Evolutionary conservation across 2,329 filamentous ascomycete species (phyloP).

Genomic region (Cladosporium sp.): DNA sequence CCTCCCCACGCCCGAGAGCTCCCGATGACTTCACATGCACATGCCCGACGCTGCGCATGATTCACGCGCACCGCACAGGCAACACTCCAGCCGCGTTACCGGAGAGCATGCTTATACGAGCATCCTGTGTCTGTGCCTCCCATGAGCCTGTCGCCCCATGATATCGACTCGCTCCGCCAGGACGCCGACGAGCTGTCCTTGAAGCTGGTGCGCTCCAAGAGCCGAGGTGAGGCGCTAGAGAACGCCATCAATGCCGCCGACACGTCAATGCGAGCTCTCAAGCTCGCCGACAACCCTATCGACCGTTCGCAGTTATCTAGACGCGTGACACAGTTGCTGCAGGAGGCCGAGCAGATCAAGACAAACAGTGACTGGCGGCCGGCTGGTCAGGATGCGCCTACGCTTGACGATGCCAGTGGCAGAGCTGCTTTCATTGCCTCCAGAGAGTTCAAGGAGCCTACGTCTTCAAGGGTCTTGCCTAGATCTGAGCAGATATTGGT

Average conservation of each 20-base stretch:
- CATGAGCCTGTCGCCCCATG: constrained; percentile 22
- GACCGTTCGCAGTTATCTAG: constrained; percentile 66
- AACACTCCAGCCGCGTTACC: not conserved
- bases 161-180: constrained; percentile 26
- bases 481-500: constrained; percentile 75
- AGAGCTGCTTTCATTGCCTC: constrained; percentile 26
- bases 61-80: not conserved
- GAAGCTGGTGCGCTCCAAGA: constrained; percentile 27
- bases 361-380: constrained; percentile 32
- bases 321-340: constrained; percentile 70
- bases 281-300: constrained; percentile 57
- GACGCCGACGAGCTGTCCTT: constrained; percentile 26
- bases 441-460: constrained; percentile 46
- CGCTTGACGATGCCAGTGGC: constrained; percentile 5
- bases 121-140: not conserved
- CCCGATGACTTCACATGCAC: constrained; percentile 12
- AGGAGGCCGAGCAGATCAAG: constrained; percentile 76
- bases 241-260: constrained; percentile 69
- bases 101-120: constrained; percentile 8
- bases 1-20: not conserved
- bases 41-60: not conserved
- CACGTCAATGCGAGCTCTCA: constrained; percentile 75
- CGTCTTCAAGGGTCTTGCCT: constrained; percentile 64
- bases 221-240: constrained; percentile 27
- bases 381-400: not conserved